These are phyloP conservation scores for Talaromyces sp. DNA, from an alignment of 2,329 filamentous ascomycete species.

Conservation along the genomic window DNA sequence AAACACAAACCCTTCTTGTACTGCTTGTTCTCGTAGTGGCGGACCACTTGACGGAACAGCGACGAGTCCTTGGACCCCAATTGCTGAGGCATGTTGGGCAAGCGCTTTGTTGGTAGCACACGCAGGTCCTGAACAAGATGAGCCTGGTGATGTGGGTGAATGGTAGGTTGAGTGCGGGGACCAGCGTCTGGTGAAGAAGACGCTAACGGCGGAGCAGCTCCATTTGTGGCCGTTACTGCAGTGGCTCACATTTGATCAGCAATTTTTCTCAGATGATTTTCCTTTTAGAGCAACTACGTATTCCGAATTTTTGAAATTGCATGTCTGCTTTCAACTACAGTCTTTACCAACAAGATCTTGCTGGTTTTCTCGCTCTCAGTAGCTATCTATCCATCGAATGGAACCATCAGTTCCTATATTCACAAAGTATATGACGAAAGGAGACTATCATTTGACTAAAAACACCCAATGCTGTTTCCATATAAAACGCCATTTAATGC, in stretches of 20 bases:
- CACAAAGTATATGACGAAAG: neutral
- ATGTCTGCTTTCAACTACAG: neutral
- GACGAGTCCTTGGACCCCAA: slow-evolving; percentile 78
- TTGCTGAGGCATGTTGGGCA: slow-evolving; percentile 45
- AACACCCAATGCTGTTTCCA: slow-evolving; percentile 4
- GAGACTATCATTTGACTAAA: neutral
- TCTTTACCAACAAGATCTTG: neutral
- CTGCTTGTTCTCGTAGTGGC: slow-evolving; percentile 96
- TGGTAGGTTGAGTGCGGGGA: slow-evolving; percentile 37
- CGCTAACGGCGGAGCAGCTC: slow-evolving; percentile 16
- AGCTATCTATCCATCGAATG: neutral
- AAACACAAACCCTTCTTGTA: slow-evolving; percentile 72
- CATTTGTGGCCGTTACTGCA: neutral
- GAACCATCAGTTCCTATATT: neutral
- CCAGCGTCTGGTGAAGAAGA: slow-evolving; percentile 19
- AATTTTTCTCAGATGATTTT: neutral
- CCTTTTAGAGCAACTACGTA: too few species aligned
- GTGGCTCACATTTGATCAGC: neutral
- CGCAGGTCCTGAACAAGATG: slow-evolving; percentile 25
- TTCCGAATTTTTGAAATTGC: too few species aligned
- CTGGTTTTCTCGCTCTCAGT: too few species aligned
- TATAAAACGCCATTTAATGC: slow-evolving; percentile 13
- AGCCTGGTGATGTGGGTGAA: slow-evolving; percentile 27
- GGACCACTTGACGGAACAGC: slow-evolving; percentile 91
- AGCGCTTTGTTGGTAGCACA: slow-evolving; percentile 22